A percentile compares a stretch with the other conserved stretches of the same genome.
Conservation (phyloP, 108 stramenopile genomes). For the Nannochloropsis granulata region DNA sequence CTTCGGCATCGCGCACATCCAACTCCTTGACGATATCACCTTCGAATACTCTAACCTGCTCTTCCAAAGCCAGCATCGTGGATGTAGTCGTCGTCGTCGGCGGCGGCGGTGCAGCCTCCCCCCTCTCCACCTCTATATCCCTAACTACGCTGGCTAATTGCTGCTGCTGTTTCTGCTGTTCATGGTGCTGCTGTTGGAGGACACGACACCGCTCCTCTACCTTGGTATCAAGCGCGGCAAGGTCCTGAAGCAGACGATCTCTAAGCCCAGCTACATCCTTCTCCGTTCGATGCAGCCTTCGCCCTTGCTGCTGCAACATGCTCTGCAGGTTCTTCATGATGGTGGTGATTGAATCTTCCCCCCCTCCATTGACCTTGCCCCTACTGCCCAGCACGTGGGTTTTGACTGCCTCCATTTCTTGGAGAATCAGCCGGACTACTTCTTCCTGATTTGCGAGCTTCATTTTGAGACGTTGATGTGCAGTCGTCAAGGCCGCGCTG, state of each 20-base stretch:
- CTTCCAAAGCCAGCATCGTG: background rate
- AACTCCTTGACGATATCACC: no score
- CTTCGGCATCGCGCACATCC: no score
- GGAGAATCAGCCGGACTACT: background rate
- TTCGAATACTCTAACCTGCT: no score
- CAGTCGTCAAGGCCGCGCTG: background rate
- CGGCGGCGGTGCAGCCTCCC: background rate
- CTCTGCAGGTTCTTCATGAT: background rate
- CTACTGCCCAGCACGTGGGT: background rate
- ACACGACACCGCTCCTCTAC: background rate
- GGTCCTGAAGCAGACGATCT: background rate
- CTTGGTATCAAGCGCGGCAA: background rate
- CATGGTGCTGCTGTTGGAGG: background rate
- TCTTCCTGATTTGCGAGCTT: background rate
- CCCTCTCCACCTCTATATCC: background rate
- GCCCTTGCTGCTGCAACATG: background rate
- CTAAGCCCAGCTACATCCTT: background rate
- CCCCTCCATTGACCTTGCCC: background rate
- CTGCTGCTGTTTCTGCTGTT: background rate
- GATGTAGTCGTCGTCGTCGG: background rate
- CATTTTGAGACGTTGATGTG: background rate
- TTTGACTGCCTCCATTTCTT: background rate
- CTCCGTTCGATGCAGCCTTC: background rate
- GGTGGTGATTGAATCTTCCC: background rate
- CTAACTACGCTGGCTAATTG: background rate